These are phyloP conservation scores for Mycosphaerella sp. DNA, from an alignment of 2,329 filamentous ascomycete species.

Conservation along the genomic window DNA sequence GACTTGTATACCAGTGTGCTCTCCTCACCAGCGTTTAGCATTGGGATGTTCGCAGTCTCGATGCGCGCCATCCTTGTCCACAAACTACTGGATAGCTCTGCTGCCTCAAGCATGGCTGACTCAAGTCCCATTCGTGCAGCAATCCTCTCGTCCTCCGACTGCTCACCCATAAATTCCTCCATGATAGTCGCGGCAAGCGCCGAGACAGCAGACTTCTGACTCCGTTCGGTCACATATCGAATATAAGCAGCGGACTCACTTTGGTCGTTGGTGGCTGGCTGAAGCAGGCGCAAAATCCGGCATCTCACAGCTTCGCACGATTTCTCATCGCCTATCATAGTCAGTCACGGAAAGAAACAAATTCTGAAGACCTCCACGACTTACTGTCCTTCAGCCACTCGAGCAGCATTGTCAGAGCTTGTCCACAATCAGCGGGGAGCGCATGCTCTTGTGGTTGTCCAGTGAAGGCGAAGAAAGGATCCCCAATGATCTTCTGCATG, in stretches of 20 bases:
- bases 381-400: not conserved
- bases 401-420: not conserved
- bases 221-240: not conserved
- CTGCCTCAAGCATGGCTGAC: not conserved
- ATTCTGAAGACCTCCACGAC: no score
- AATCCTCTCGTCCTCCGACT: not conserved
- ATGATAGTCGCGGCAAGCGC: not conserved
- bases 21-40: not conserved
- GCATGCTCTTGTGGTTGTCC: not conserved
- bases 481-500: constrained; percentile 3
- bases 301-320: constrained; percentile 4
- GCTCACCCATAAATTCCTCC: not conserved
- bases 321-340: constrained; percentile 1
- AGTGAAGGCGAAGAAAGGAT: constrained; percentile 14
- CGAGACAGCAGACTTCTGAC: not conserved
- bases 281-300: constrained; percentile 12
- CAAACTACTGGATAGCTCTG: constrained; percentile 11
- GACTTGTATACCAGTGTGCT: not conserved
- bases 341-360: no score
- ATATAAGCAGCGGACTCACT: not conserved
- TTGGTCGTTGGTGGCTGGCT: not conserved
- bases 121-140: not conserved
- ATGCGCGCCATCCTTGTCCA: constrained; percentile 9
- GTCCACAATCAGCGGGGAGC: no score
- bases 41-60: not conserved